A percentile compares a stretch with the other conserved stretches of the same genome.
These are phyloP conservation scores for Colletotrichum brevisporum DNA, from an alignment of 2,329 filamentous ascomycete genomes.

Conservation along the genomic window DNA sequence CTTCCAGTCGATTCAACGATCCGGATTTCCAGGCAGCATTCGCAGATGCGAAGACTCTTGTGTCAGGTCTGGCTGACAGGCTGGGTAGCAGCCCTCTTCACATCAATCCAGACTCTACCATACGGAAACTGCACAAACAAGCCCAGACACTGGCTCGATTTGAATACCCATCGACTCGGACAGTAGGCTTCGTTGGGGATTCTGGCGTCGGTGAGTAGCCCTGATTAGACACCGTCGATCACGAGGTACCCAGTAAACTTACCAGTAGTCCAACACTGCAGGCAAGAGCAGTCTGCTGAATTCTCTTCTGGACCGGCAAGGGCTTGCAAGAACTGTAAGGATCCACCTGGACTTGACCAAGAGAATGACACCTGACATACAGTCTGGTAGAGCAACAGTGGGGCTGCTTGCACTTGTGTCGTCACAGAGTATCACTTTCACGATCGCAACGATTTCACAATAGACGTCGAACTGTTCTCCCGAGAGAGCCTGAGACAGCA, in stretches of 20 bases:
- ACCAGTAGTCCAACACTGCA: slow-evolving; percentile 19
- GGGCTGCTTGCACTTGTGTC: slow-evolving; percentile 62
- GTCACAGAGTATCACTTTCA: slow-evolving; percentile 62
- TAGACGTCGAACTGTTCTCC: slow-evolving; percentile 53
- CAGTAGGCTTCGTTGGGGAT: slow-evolving; percentile 63
- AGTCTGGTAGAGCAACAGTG: slow-evolving; percentile 59
- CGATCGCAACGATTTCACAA: slow-evolving; percentile 47
- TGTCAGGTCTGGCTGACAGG: slow-evolving; percentile 48
- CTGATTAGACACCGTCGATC: too few relatives aligned
- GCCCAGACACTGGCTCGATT: slow-evolving; percentile 53
- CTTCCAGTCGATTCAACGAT: slow-evolving; percentile 53
- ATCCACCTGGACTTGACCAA: neutral
- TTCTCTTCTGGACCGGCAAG: slow-evolving; percentile 58
- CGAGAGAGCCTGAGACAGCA: slow-evolving; percentile 51
- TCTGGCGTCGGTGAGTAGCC: slow-evolving; percentile 57
- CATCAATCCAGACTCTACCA: slow-evolving; percentile 54
- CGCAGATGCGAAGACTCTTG: slow-evolving; percentile 50
- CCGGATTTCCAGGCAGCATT: slow-evolving; percentile 53
- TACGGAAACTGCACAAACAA: slow-evolving; percentile 51
- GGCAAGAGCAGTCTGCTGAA: slow-evolving; percentile 66
- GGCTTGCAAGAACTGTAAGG: slow-evolving; percentile 59
- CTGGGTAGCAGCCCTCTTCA: slow-evolving; percentile 54
- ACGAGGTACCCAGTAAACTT: neutral
- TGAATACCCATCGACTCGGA: slow-evolving; percentile 54
- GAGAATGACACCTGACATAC: neutral